These are phyloP conservation scores for Megacollybia marginata DNA, from an alignment of 768 basidiomycete species.

Conservation along the genomic window DNA sequence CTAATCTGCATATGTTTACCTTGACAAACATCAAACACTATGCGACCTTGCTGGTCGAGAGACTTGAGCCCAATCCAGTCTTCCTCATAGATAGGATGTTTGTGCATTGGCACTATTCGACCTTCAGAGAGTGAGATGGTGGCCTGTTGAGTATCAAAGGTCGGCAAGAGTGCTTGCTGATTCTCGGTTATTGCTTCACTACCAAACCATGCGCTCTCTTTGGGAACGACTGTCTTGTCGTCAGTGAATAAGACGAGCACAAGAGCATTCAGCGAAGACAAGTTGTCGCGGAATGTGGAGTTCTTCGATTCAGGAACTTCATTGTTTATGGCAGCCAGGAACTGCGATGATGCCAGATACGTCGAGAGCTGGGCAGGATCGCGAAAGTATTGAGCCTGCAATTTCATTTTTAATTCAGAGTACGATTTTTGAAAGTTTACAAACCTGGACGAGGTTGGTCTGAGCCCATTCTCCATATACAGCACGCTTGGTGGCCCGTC, in stretches of 20 bases:
- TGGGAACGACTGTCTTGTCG: conserved; percentile 75
- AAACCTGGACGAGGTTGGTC: conserved; percentile 63
- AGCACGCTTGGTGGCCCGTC: conserved; percentile 50
- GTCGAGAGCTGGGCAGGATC: conserved; percentile 53
- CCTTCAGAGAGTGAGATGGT: conserved; percentile 5
- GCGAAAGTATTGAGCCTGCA: conserved; percentile 83
- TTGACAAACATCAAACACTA: conserved; percentile 56
- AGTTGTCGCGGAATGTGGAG: conserved; percentile 48
- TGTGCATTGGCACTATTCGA: conserved; percentile 58
- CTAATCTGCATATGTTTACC: conserved; percentile 72
- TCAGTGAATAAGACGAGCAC: conserved; percentile 68
- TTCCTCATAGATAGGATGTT: conserved; percentile 64
- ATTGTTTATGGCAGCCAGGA: conserved; percentile 75
- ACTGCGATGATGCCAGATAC: conserved; percentile 57
- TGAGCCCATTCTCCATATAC: conserved; percentile 78
- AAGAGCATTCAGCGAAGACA: conserved; percentile 56
- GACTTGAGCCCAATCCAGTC: conserved; percentile 77
- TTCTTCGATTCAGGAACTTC: conserved; percentile 53
- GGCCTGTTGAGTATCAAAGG: conserved; percentile 1
- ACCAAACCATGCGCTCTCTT: conserved; percentile 85
- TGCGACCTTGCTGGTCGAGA: conserved; percentile 58
- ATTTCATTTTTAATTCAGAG: not conserved
- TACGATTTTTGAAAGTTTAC: not conserved
- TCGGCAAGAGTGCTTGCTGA: not conserved
- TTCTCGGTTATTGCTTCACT: conserved; percentile 46